Evolutionary conservation across 192 early-diverging fungal genomes (phyloP).

Genomic region (Helicostylum pulchrum): DNA sequence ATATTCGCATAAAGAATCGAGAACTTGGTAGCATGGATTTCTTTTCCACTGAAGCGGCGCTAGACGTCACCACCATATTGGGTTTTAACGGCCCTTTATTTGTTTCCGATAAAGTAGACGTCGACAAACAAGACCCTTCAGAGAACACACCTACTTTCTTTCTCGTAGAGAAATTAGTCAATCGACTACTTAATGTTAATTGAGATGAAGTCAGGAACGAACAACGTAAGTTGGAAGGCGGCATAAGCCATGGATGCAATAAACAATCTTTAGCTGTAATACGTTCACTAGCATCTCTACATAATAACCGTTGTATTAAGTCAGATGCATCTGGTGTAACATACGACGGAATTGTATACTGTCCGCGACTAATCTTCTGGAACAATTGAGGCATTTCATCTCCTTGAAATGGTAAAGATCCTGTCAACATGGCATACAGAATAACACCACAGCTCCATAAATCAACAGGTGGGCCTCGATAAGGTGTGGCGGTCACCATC

Average conservation of each 20-base stretch:
- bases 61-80: too few relatives aligned
- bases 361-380: conserved; percentile 56
- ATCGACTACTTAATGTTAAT: background rate
- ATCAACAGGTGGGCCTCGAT: conserved; percentile 56
- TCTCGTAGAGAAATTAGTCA: background rate
- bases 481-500: conserved; percentile 60
- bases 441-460: conserved; percentile 63
- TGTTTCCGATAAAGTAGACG: too few relatives aligned
- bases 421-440: conserved; percentile 57
- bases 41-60: too few relatives aligned
- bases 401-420: conserved; percentile 56
- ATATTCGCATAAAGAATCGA: conserved; percentile 9
- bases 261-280: conserved; percentile 53
- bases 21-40: too few relatives aligned
- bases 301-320: conserved; percentile 47
- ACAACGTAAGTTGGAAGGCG: background rate
- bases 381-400: conserved; percentile 57
- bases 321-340: conserved; percentile 42
- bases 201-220: background rate
- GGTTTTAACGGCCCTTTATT: too few relatives aligned
- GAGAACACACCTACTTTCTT: background rate
- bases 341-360: conserved; percentile 46
- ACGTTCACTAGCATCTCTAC: conserved; percentile 51
- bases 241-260: conserved; percentile 49
- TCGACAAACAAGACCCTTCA: background rate